Evolutionary conservation across 345 rosid species (phyloP).

Genomic region (Salix udensis): DNA sequence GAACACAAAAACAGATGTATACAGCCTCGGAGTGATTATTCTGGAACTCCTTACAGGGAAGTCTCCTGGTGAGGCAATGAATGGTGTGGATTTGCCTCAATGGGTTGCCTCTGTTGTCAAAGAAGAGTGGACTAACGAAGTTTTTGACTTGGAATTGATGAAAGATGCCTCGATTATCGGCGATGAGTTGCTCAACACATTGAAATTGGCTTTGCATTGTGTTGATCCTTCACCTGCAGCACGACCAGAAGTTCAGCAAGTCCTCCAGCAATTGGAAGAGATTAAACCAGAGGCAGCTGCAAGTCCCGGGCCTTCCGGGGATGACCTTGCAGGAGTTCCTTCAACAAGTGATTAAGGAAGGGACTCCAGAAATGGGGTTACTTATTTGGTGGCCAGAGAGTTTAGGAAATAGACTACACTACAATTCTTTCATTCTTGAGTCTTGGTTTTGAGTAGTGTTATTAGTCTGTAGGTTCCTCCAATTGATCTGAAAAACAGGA

Average conservation of each 20-base stretch:
- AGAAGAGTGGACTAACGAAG: constrained; percentile 96
- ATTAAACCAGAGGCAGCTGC: constrained; percentile 32
- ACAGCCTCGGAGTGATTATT: constrained; percentile 80
- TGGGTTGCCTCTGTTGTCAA: constrained; percentile 96
- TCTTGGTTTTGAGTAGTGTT: constrained; percentile 7
- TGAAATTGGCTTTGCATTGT: constrained; percentile 85
- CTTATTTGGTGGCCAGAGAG: neutral
- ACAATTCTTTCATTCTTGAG: constrained; percentile 50
- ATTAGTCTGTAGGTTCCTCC: constrained; percentile 29
- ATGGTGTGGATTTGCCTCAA: constrained; percentile 84
- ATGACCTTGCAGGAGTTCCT: constrained; percentile 10
- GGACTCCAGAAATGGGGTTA: neutral
- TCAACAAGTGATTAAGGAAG: constrained; percentile 4
- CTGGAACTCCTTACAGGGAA: constrained; percentile 86
- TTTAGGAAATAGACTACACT: constrained; percentile 6
- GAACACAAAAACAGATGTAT: constrained; percentile 76
- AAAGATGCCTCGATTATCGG: constrained; percentile 55
- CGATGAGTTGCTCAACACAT: constrained; percentile 71
- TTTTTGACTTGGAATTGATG: constrained; percentile 80
- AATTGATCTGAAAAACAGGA: neutral
- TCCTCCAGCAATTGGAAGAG: constrained; percentile 67
- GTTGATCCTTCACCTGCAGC: constrained; percentile 79
- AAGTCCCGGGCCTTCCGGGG: constrained; percentile 10
- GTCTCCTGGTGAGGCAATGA: constrained; percentile 75
- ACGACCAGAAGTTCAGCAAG: constrained; percentile 68